Base-by-base conservation (phyloP, 495 filamentous ascomycete species). In the Pseudomonodictys pantanalensis region DNA sequence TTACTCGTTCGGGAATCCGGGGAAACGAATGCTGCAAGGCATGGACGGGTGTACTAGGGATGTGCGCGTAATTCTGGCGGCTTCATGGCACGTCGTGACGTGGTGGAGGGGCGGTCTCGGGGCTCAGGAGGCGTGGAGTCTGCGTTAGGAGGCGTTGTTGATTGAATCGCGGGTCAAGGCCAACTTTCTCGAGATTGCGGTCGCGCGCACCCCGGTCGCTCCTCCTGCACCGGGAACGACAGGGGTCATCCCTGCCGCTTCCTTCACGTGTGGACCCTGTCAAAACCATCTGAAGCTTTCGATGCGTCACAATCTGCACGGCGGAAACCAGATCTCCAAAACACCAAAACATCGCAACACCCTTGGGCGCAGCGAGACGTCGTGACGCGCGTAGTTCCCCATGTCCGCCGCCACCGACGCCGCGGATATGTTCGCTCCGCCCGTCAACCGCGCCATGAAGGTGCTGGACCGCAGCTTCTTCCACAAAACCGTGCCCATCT, bases 381-480 rank as follows among this genome's bases (percentile, higher is more conserved):
- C 35, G 20, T 22, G 15, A 23, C 41, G 18, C 15, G 20, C 24
- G 15, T 47, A n/a, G n/a, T n/a, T n/a, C n/a, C 17, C 47, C 29
- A 66, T 63, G 53, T 44, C 62, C 18, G 55, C 5, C 38, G 38
- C 38, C 3, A 41, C n/a, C n/a, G n/a, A n/a, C n/a, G n/a, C 54
- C 26, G 66, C 60, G 32, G 70, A 68, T 32, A 86, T 87, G 84
- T 87, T 96, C 73, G 83, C 86, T 38, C 90, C 92, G 9, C 95
- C 92, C 23, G 75, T 92, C 33, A 86, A 92, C 68, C 90, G 90
- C 66, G 83, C 86, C 17, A 89, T 89, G 84, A 79, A 78, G 64
- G 75, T 75, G 4, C 83, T 98, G 24, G 92, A 98, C 75, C 84
- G 90, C 26, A 78, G 87, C 15, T 85, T 92, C 65, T 97, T 97